Evolutionary conservation across 75 land plant genomes (phyloP).

Genomic region (Gnetum montanum): DNA sequence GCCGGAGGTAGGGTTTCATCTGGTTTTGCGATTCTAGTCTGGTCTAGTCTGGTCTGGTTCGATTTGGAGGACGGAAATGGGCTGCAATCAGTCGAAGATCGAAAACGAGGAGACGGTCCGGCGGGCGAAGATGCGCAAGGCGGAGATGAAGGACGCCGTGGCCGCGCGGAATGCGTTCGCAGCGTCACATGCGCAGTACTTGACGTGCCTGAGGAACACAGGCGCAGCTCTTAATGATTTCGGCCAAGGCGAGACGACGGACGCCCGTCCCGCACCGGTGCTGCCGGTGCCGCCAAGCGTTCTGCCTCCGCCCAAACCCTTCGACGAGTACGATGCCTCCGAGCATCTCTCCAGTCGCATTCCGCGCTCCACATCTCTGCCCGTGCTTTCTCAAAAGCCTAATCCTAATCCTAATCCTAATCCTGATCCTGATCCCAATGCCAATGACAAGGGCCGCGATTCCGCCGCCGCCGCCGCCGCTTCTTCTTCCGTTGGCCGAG

Average conservation of each 20-base stretch:
- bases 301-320: constrained; percentile 16
- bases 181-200: constrained; percentile 59
- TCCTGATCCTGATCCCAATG: too few relatives aligned
- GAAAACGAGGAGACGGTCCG: constrained; percentile 61
- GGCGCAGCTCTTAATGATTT: constrained; percentile 88
- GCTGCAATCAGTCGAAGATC: constrained; percentile 60
- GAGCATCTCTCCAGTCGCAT: constrained; percentile 15
- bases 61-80: too few relatives aligned
- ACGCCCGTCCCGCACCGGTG: neutral
- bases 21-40: too few relatives aligned
- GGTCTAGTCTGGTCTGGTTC: too few relatives aligned
- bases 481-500: neutral
- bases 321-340: constrained; percentile 6
- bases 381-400: too few relatives aligned
- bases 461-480: constrained; percentile 18
- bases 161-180: constrained; percentile 63
- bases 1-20: too few relatives aligned
- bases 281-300: constrained; percentile 1
- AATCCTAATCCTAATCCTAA: too few relatives aligned
- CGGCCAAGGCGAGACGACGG: constrained; percentile 46
- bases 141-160: constrained; percentile 48
- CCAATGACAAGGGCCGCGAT: constrained; percentile 6
- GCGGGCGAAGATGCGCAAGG: constrained; percentile 51
- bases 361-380: constrained; percentile 14
- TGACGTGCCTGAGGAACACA: constrained; percentile 52